Conservation (phyloP, 169 alveolate genomes). For the Cryptosporidium felis region DNA sequence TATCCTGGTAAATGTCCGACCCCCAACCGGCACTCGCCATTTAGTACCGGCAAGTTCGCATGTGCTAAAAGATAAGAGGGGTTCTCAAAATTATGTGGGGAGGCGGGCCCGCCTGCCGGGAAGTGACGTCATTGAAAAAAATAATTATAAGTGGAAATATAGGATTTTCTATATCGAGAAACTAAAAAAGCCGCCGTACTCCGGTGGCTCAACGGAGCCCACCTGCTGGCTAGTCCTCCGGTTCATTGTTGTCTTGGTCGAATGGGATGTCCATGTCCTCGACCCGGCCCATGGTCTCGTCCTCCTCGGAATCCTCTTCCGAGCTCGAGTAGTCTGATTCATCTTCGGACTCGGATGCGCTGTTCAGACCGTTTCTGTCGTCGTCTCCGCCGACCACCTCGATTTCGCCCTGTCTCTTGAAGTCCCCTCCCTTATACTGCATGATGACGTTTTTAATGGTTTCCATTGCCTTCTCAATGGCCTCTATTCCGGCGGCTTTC, state of each 20-base stretch:
- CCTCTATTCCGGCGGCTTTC: conserved; percentile 86
- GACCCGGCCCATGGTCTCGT: conserved; percentile 85
- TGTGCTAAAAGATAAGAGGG: too few species aligned
- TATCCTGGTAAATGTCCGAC: too few species aligned
- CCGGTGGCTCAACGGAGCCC: too few species aligned
- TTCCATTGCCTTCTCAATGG: conserved; percentile 83
- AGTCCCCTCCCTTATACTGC: conserved; percentile 88
- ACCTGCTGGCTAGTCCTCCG: too few species aligned
- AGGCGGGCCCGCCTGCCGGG: too few species aligned
- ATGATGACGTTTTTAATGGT: conserved; percentile 83
- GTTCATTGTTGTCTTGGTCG: conserved; percentile 47
- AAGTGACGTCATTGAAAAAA: too few species aligned
- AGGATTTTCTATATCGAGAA: too few species aligned
- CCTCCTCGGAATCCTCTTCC: conserved; percentile 88
- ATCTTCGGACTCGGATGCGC: conserved; percentile 80
- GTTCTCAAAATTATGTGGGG: too few species aligned
- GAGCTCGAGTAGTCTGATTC: conserved; percentile 79
- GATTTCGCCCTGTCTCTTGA: conserved; percentile 86
- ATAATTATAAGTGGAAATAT: too few species aligned
- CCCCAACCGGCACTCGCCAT: too few species aligned
- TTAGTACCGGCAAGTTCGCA: too few species aligned
- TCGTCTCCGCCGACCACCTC: conserved; percentile 89
- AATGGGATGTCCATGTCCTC: conserved; percentile 81
- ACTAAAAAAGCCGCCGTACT: too few species aligned
- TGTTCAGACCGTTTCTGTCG: conserved; percentile 84